Evolutionary conservation across 176 grass and related monocot genomes (phyloP).

Genomic region (Secale cereale): DNA sequence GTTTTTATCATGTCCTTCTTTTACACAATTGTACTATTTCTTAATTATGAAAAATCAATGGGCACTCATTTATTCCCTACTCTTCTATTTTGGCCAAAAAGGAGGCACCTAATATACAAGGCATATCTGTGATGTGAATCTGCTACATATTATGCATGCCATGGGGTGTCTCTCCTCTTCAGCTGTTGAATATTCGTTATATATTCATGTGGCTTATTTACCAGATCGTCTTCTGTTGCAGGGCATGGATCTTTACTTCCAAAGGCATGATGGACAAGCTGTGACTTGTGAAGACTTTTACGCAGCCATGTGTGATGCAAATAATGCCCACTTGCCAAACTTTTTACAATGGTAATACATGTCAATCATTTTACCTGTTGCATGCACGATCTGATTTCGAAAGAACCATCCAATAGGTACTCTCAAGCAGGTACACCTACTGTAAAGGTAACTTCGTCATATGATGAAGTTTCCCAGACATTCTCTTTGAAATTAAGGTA

Average conservation of each 20-base stretch:
- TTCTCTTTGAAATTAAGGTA: slow-evolving; percentile 91
- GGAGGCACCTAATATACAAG: background rate
- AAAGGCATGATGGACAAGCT: slow-evolving; percentile 97
- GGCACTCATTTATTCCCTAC: background rate
- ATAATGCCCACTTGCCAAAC: slow-evolving; percentile 74
- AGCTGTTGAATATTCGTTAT: background rate
- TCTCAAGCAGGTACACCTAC: slow-evolving; percentile 85
- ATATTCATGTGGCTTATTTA: slow-evolving; percentile 4
- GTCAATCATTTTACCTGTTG: background rate
- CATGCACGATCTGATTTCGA: slow-evolving; percentile 11
- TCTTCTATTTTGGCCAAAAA: background rate
- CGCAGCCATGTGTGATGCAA: slow-evolving; percentile 97
- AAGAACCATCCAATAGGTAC: slow-evolving; percentile 63
- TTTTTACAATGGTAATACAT: slow-evolving; percentile 78
- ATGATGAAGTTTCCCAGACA: slow-evolving; percentile 58
- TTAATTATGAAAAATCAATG: background rate
- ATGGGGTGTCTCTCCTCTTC: slow-evolving; percentile 11
- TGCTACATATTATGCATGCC: slow-evolving; percentile 1
- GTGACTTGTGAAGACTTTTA: slow-evolving; percentile 98
- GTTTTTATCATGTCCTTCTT: background rate
- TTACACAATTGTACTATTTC: background rate
- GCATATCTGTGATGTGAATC: background rate
- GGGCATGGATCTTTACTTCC: slow-evolving; percentile 99
- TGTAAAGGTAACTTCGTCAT: slow-evolving; percentile 71
- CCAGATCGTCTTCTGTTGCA: slow-evolving; percentile 27